phyloP scores from a whole-genome alignment of 345 rosid genomes.

The Camelina neglecta region DNA sequence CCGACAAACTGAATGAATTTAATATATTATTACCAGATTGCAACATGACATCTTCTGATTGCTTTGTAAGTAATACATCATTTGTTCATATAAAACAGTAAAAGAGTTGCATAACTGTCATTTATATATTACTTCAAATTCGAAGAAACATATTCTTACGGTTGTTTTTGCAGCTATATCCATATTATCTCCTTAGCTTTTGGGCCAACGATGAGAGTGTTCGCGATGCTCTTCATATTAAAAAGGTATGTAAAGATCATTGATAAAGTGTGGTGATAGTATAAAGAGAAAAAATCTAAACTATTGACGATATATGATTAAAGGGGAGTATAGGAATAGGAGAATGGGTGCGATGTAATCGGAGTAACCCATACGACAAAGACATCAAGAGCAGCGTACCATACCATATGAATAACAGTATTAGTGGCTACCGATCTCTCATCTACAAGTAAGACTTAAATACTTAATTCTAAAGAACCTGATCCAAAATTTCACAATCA shows the following conservation, averaged over 20 bases:
- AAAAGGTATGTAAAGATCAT: constrained; percentile 17
- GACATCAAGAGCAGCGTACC: neutral
- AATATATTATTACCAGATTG: constrained; percentile 25
- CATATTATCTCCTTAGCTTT: neutral
- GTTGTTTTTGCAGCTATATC: constrained; percentile 26
- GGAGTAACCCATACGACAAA: neutral
- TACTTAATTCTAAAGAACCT: neutral
- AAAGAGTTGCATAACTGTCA: too few species aligned
- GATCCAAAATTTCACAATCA: neutral
- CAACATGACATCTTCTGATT: constrained; percentile 17
- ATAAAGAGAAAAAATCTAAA: too few species aligned
- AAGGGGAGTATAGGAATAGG: constrained; percentile 21
- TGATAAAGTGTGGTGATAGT: neutral
- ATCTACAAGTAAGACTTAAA: constrained; percentile 9
- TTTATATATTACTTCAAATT: neutral
- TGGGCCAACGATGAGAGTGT: constrained; percentile 35
- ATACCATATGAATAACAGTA: constrained; percentile 33
- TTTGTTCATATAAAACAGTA: neutral
- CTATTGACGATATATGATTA: neutral
- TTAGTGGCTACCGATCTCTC: constrained; percentile 25
- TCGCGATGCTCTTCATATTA: constrained; percentile 32
- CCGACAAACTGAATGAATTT: neutral
- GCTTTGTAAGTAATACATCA: constrained; percentile 23
- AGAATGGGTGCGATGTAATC: constrained; percentile 28
- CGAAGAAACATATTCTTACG: neutral